Conservation (phyloP, 768 basidiomycete genomes). For the Pulveroboletus sp. region DNA sequence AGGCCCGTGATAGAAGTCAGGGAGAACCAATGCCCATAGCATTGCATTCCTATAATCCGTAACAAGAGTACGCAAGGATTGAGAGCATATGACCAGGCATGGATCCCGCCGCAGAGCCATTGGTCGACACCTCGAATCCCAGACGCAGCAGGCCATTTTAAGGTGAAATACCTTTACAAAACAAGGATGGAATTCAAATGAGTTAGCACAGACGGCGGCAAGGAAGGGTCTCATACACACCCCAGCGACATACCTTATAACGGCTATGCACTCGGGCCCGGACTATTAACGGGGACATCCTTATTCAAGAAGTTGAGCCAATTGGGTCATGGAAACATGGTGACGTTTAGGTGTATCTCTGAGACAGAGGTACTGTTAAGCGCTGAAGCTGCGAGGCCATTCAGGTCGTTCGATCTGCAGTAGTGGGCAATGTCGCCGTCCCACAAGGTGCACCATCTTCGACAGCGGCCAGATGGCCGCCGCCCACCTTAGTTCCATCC, state of each 20-base stretch:
- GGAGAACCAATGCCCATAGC: no score
- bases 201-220: slow-evolving; percentile 56
- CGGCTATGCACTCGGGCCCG: slow-evolving; percentile 50
- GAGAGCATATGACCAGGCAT: no score
- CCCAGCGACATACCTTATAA: slow-evolving; percentile 67
- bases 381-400: slow-evolving; percentile 21
- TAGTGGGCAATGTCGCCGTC: not conserved
- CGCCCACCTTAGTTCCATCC: slow-evolving; percentile 6
- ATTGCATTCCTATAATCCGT: no score
- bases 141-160: no score
- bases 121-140: no score
- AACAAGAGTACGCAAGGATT: no score
- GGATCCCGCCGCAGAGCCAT: no score
- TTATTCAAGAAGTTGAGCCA: slow-evolving; percentile 65
- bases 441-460: not conserved
- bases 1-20: no score
- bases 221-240: slow-evolving; percentile 69
- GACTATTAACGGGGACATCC: slow-evolving; percentile 67
- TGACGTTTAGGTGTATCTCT: slow-evolving; percentile 51
- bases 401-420: slow-evolving; percentile 14
- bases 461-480: no score
- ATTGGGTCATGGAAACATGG: slow-evolving; percentile 50
- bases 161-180: no score
- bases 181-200: slow-evolving; percentile 44
- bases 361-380: slow-evolving; percentile 38